Evolutionary conservation across 2,329 filamentous ascomycete genomes (phyloP), one percentile per base, ranked within the genome.

Genomic region (Aspergillus luchuensis): DNA sequence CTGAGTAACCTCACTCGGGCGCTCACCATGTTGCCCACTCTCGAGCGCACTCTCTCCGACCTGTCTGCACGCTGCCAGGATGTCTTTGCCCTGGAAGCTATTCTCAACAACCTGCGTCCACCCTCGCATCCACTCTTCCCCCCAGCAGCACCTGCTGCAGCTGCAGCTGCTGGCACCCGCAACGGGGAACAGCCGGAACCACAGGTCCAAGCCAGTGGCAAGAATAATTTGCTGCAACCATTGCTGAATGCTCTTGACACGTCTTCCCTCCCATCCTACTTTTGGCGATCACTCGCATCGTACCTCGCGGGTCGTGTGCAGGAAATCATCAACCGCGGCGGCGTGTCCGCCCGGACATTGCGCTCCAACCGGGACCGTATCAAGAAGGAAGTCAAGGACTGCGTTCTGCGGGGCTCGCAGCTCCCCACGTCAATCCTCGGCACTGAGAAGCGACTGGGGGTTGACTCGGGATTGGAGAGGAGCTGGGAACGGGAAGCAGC

Each of bases 401-500:
- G 92, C 66, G 95, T 99, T 2, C 78, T 93, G 62, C 85, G 85
- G 55, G 94, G 94, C 0, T 90, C 88, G 38, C 86, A 88, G 72
- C 73, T 89, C 54, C 91, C 91, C 2, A 83, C 82, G 13, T 84
- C 73, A 23, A 72, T 81, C 0, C 71, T 86, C 8, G 73, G 75
- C 11, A 81, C 77, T 60, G 78, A 75, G 45, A 85, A 73, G 71
- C 70, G 82, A 80, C 59, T 64, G 61, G 61, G 69, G 66, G 61
- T 80, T 73, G 76, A 82, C 45, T 71, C 78, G n/a, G 78, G 78
- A 11, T 79, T 79, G 64, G 78, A 75, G 63, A 81, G 79, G 6
- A 84, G 81, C 58, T 97, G 92, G 91, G 94, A 97, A 70, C 85
- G 94, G 41, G 95, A 98, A 78, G 89, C 93, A 51, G 92, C 93